Percentiles rank a stretch among this genome's conserved stretches.
These are phyloP conservation scores for Fusarium sp. DNA, from an alignment of 2,329 filamentous ascomycete species.

Conservation along the genomic window DNA sequence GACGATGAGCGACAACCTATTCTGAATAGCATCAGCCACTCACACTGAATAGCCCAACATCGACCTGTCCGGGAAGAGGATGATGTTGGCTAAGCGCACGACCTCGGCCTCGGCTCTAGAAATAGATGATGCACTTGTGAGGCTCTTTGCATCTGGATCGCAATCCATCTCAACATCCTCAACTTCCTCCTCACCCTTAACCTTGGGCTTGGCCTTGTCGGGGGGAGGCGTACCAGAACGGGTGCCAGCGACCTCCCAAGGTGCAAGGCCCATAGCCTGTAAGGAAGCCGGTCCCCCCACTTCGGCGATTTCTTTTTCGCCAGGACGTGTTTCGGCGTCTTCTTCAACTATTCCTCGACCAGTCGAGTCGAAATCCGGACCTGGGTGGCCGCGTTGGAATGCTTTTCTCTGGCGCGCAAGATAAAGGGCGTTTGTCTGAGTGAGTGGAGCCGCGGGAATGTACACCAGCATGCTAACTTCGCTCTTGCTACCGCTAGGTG, in stretches of 20 bases:
- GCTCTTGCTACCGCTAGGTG: slow-evolving; percentile 46
- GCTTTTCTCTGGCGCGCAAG: slow-evolving; percentile 70
- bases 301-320: slow-evolving; percentile 65
- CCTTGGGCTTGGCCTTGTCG: slow-evolving; percentile 40
- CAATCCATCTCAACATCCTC: slow-evolving; percentile 50
- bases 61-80: slow-evolving; percentile 66
- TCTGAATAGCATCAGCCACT: not conserved
- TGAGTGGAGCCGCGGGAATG: slow-evolving; percentile 67
- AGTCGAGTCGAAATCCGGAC: slow-evolving; percentile 68
- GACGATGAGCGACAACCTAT: not conserved
- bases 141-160: slow-evolving; percentile 45
- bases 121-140: slow-evolving; percentile 44
- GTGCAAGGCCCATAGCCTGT: slow-evolving; percentile 69
- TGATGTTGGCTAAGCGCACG: slow-evolving; percentile 67
- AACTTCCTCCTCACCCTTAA: slow-evolving; percentile 47
- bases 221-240: slow-evolving; percentile 49
- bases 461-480: slow-evolving; percentile 67
- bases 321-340: slow-evolving; percentile 62
- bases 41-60: slow-evolving; percentile 52
- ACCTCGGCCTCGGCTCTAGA: slow-evolving; percentile 65
- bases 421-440: slow-evolving; percentile 70
- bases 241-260: slow-evolving; percentile 59
- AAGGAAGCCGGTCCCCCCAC: slow-evolving; percentile 65
- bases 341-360: slow-evolving; percentile 63
- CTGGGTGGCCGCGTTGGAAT: slow-evolving; percentile 66